These are phyloP conservation scores for Chlorella sp. DNA, from an alignment of 139 green algal species.

Conservation along the genomic window DNA sequence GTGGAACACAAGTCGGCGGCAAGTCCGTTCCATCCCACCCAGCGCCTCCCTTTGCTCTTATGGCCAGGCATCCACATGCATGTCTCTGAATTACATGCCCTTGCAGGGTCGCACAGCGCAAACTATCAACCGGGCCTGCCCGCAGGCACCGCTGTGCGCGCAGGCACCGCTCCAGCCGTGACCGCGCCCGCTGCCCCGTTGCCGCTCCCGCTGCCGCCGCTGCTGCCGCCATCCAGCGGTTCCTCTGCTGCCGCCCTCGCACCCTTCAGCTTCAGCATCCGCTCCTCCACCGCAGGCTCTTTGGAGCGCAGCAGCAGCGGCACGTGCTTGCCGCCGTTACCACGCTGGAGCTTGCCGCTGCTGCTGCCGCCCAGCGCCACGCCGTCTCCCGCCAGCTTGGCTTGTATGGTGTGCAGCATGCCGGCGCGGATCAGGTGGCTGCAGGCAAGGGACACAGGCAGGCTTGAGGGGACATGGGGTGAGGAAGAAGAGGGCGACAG, in stretches of 20 bases:
- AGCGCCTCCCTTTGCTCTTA: too few species aligned
- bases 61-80: too few species aligned
- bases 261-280: constrained; percentile 42
- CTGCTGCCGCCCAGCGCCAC: background rate
- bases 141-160: too few species aligned
- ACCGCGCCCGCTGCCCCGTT: background rate
- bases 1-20: too few species aligned
- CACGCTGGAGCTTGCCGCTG: background rate
- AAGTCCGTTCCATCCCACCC: too few species aligned
- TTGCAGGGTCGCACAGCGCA: too few species aligned
- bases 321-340: constrained; percentile 40
- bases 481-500: too few species aligned
- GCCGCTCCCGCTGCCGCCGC: background rate
- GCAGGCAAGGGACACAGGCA: background rate
- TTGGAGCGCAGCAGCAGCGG: constrained; percentile 56
- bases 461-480: too few species aligned
- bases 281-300: constrained; percentile 70
- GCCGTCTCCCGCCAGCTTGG: background rate
- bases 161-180: background rate
- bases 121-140: too few species aligned
- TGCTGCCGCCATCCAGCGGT: background rate
- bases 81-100: too few species aligned
- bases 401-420: constrained; percentile 7
- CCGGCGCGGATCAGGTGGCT: constrained; percentile 36
- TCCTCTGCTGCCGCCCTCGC: background rate